A percentile compares a stretch with the other conserved stretches of the same genome.
These are phyloP conservation scores for Fusarium sp. DNA, from an alignment of 2,329 filamentous ascomycete species.

Conservation along the genomic window DNA sequence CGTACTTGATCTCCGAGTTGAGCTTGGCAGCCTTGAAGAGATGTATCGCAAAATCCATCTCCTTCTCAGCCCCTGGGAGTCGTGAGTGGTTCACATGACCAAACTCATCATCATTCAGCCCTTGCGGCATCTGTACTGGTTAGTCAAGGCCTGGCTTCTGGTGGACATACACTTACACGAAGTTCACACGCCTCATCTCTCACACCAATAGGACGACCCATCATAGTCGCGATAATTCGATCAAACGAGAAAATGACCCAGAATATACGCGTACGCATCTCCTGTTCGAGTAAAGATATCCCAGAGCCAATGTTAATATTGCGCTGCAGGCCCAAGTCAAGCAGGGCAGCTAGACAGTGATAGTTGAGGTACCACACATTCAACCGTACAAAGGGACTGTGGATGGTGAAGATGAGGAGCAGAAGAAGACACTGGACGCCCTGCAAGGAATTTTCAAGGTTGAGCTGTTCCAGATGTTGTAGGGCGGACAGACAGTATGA, in stretches of 20 bases:
- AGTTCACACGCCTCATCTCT: conserved; percentile 66
- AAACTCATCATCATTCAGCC: conserved; percentile 38
- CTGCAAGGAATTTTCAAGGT: conserved; percentile 59
- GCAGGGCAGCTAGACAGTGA: conserved; percentile 61
- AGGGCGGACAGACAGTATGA: conserved; percentile 61
- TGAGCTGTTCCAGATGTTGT: conserved; percentile 56
- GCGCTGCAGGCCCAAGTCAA: conserved; percentile 64
- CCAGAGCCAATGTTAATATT: conserved; percentile 55
- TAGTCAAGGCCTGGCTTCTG: neutral
- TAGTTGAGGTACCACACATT: conserved; percentile 67
- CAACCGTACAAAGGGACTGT: conserved; percentile 59
- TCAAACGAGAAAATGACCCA: conserved; percentile 66
- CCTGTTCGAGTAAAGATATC: conserved; percentile 60
- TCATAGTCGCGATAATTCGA: conserved; percentile 63
- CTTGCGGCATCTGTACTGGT: conserved; percentile 43
- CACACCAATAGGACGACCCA: conserved; percentile 65
- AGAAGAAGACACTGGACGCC: conserved; percentile 61
- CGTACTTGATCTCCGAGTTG: conserved; percentile 68
- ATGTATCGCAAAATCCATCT: conserved; percentile 58
- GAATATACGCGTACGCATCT: conserved; percentile 65
- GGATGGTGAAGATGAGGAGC: conserved; percentile 60
- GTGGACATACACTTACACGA: conserved; percentile 47
- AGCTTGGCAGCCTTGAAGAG: conserved; percentile 59
- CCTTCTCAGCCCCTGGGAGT: neutral
- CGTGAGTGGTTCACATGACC: neutral